Conservation (phyloP, 2,329 filamentous ascomycete genomes). For the Cladosporium cucumerinum region DNA sequence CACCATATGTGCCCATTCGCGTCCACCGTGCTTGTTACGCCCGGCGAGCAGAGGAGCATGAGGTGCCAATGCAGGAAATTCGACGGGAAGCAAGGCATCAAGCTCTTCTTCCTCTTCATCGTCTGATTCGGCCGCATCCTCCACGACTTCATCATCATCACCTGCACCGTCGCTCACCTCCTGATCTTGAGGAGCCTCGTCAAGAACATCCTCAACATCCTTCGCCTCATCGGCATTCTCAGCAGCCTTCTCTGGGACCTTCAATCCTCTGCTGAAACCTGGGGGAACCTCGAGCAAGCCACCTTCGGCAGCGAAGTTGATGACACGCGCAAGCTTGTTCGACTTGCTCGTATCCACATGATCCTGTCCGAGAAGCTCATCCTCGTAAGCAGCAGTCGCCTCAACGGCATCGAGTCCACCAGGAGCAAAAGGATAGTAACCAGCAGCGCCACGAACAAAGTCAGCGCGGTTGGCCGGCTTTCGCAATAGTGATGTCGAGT, state of each 20-base stretch:
- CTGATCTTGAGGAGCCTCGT: constrained; percentile 45
- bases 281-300: constrained; percentile 79
- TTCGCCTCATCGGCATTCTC: constrained; percentile 57
- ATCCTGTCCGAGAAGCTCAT: constrained; percentile 56
- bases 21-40: constrained; percentile 68
- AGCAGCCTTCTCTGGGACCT: constrained; percentile 59
- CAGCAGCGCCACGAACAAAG: constrained; percentile 87
- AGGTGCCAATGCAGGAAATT: constrained; percentile 88
- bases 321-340: constrained; percentile 72
- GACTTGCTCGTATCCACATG: constrained; percentile 24
- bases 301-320: constrained; percentile 73
- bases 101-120: constrained; percentile 60
- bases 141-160: constrained; percentile 34
- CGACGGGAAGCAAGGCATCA: constrained; percentile 81
- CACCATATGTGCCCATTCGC: constrained; percentile 98
- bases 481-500: constrained; percentile 82
- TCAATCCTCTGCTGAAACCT: constrained; percentile 74
- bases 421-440: constrained; percentile 91
- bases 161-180: constrained; percentile 32
- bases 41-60: constrained; percentile 71
- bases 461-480: constrained; percentile 85
- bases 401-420: constrained; percentile 85
- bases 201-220: constrained; percentile 65
- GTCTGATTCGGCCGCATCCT: constrained; percentile 36
- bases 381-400: constrained; percentile 78